Conservation (phyloP, 768 basidiomycete genomes). For the Saitozyma sp. region DNA sequence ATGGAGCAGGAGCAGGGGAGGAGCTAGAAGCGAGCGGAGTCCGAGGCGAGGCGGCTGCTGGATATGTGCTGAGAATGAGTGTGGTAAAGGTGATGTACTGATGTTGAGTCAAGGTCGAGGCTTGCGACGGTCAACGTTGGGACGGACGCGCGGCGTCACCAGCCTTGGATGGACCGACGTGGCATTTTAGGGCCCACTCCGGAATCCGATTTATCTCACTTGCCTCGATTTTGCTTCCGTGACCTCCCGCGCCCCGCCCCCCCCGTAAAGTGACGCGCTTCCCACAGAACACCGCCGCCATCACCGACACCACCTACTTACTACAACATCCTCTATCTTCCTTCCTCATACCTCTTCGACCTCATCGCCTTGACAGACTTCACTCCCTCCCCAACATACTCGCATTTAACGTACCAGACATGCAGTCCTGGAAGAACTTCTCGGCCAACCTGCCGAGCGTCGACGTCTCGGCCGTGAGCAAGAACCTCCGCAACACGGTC, state of each 20-base stretch:
- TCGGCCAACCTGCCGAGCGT: slow-evolving; percentile 41
- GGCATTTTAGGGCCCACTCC: background rate
- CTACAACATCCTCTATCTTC: background rate
- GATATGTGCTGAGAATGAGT: too few relatives aligned
- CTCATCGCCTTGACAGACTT: background rate
- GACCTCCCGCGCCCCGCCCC: too few relatives aligned
- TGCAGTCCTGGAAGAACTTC: slow-evolving; percentile 48
- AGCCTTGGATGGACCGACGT: background rate
- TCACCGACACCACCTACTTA: too few relatives aligned
- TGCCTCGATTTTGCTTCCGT: too few relatives aligned
- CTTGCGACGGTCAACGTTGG: background rate
- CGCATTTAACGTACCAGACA: background rate
- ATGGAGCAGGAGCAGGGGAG: too few relatives aligned
- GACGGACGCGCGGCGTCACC: too few relatives aligned
- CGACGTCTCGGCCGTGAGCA: slow-evolving; percentile 44
- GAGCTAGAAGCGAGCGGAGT: too few relatives aligned
- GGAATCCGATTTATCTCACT: too few relatives aligned
- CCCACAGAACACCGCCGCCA: too few relatives aligned
- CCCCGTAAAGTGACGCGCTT: too few relatives aligned
- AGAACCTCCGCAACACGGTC: slow-evolving; percentile 48
- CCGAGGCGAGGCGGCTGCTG: too few relatives aligned
- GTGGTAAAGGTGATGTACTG: too few relatives aligned
- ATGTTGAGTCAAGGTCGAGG: background rate
- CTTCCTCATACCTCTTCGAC: background rate
- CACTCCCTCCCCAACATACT: background rate